Evolutionary conservation across 176 grass and related monocot genomes (phyloP).

Genomic region (Puya raimondii): DNA sequence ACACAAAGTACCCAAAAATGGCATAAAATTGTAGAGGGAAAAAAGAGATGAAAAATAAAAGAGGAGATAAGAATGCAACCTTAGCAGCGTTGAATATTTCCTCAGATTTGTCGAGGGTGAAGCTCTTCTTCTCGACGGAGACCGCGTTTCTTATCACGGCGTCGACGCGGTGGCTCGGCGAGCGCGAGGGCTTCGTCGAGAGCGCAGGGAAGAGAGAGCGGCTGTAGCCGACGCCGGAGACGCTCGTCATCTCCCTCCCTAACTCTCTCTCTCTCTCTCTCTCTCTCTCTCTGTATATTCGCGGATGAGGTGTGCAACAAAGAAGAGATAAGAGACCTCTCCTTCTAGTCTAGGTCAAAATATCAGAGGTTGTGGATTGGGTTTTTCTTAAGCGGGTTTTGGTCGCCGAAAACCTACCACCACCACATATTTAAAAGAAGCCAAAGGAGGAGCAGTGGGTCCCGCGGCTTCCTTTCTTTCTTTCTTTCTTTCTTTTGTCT

Average conservation of each 20-base stretch:
- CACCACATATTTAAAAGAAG: no score
- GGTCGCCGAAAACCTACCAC: no score
- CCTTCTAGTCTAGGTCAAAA: neutral
- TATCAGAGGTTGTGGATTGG: no score
- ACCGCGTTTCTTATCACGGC: constrained; percentile 34
- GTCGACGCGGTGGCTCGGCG: constrained; percentile 4
- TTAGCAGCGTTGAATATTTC: constrained; percentile 87
- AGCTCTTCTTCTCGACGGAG: constrained; percentile 56
- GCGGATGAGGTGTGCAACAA: neutral
- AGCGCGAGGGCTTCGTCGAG: neutral
- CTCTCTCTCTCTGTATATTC: neutral
- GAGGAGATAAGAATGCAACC: constrained; percentile 16
- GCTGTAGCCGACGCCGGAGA: neutral
- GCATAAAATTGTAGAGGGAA: neutral
- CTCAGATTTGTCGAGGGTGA: constrained; percentile 59
- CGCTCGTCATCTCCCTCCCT: neutral
- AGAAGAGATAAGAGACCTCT: neutral
- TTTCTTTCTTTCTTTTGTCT: no score
- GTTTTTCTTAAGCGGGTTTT: no score
- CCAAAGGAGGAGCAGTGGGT: no score
- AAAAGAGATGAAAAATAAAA: neutral
- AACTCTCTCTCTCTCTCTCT: neutral
- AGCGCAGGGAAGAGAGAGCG: neutral
- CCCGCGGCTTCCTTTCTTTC: no score
- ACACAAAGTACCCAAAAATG: no score